Percentiles rank a stretch among this genome's conserved stretches.
These are phyloP conservation scores for Diaporthe amygdali DNA, from an alignment of 2,329 filamentous ascomycete species.

Conservation along the genomic window DNA sequence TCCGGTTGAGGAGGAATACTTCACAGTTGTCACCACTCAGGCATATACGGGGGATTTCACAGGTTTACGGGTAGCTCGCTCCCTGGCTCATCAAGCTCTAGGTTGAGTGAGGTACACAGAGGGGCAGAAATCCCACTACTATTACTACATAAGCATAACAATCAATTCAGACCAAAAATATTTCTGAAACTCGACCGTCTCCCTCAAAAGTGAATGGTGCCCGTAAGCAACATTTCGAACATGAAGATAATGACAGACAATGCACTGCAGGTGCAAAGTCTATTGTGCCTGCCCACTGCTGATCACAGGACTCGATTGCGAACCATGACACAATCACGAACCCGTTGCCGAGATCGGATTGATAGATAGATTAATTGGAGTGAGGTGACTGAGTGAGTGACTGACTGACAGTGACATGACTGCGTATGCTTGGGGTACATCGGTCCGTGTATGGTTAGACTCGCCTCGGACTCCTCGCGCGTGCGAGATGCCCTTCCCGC, in stretches of 20 bases:
- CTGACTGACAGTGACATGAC: not conserved
- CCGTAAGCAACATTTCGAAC: not conserved
- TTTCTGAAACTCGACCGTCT: not conserved
- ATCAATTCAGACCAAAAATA: not conserved
- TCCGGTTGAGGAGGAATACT: not conserved
- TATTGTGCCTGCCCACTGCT: constrained; percentile 4
- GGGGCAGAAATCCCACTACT: not conserved
- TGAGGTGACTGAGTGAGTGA: not conserved
- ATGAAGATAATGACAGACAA: not conserved
- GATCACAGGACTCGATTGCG: not conserved
- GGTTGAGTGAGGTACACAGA: constrained; percentile 13
- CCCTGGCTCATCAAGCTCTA: constrained; percentile 17
- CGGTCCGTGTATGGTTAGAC: not conserved
- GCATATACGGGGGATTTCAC: not conserved
- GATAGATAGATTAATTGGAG: not conserved
- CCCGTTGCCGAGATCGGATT: not conserved
- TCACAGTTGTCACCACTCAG: constrained; percentile 9
- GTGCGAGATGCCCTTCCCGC: not conserved
- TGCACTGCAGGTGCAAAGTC: not conserved
- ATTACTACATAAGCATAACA: not conserved
- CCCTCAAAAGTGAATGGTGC: not conserved
- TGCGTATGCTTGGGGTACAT: not conserved
- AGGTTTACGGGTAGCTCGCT: not conserved
- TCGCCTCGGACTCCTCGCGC: constrained; percentile 5
- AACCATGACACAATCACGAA: constrained; percentile 1